Conservation (phyloP, 805 yeast species). For the Metschnikowia amazonensis region DNA sequence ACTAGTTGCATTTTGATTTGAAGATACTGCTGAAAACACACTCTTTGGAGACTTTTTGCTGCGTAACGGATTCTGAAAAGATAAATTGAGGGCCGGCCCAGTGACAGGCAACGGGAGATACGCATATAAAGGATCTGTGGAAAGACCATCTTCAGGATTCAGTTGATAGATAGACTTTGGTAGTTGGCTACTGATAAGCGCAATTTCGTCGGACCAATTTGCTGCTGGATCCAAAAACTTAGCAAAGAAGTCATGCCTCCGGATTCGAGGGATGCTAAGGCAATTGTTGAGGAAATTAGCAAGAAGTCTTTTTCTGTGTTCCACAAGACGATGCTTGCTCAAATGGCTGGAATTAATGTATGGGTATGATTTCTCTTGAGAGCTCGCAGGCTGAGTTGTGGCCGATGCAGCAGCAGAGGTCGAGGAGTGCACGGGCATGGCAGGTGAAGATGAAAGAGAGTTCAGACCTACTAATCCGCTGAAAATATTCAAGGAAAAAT, state of each 20-base stretch:
- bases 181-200: conserved; percentile 33
- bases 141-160: conserved; percentile 46
- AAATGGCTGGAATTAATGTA: conserved; percentile 42
- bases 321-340: conserved; percentile 35
- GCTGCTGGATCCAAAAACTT: conserved; percentile 84
- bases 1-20: background rate
- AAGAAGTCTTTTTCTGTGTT: conserved; percentile 40
- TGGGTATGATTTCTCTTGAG: conserved; percentile 18
- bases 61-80: conserved; percentile 28
- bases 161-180: conserved; percentile 39
- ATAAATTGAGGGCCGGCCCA: conserved; percentile 23
- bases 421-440: background rate
- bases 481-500: conserved; percentile 31
- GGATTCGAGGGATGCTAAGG: conserved; percentile 49
- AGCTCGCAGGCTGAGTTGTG: conserved; percentile 8
- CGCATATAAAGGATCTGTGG: conserved; percentile 28
- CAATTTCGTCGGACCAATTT: conserved; percentile 69
- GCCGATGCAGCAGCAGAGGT: conserved; percentile 7
- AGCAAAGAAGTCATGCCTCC: conserved; percentile 58
- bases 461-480: conserved; percentile 29
- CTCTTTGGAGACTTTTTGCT: conserved; percentile 6
- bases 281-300: conserved; percentile 79
- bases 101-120: conserved; percentile 33
- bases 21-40: background rate
- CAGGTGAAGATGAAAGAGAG: background rate